Evolutionary conservation across 192 early-diverging fungal genomes (phyloP).

Genomic region (Coemansia furcata): DNA sequence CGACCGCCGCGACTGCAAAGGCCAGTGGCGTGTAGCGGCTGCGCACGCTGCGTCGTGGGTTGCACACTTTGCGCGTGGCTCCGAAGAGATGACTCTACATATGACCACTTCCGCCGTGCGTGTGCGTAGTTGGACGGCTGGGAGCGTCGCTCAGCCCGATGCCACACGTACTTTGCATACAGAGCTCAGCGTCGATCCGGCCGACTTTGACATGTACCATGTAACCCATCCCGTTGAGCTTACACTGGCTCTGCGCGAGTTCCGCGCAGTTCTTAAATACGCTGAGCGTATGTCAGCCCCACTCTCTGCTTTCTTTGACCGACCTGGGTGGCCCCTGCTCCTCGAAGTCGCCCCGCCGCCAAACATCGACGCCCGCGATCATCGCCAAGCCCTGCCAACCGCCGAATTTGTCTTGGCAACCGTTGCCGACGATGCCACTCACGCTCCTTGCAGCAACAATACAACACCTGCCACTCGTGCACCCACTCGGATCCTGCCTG

Average conservation of each 20-base stretch:
- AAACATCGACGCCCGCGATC: neutral
- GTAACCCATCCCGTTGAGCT: conserved; percentile 39
- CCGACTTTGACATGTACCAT: conserved; percentile 50
- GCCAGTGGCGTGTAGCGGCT: conserved; percentile 42
- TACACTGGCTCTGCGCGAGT: conserved; percentile 50
- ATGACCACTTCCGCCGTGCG: conserved; percentile 28
- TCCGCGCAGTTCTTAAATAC: conserved; percentile 45
- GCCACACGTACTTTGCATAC: conserved; percentile 40
- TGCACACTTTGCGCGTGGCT: conserved; percentile 44
- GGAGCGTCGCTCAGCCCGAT: conserved; percentile 23
- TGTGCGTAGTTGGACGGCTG: conserved; percentile 44
- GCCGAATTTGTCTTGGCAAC: conserved; percentile 53
- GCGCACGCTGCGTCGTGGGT: conserved; percentile 45
- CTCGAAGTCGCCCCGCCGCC: conserved; percentile 20
- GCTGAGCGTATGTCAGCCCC: conserved; percentile 46
- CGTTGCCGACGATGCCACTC: conserved; percentile 21
- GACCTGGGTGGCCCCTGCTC: conserved; percentile 42
- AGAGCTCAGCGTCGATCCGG: conserved; percentile 32
- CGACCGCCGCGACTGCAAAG: conserved; percentile 39
- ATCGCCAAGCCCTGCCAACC: neutral
- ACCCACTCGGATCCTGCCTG: neutral
- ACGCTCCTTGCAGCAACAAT: neutral
- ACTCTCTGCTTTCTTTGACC: conserved; percentile 42
- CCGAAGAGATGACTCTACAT: conserved; percentile 49
- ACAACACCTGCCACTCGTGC: neutral